Conservation (phyloP, 2,329 filamentous ascomycete genomes). For the Fusarium temperatum region DNA sequence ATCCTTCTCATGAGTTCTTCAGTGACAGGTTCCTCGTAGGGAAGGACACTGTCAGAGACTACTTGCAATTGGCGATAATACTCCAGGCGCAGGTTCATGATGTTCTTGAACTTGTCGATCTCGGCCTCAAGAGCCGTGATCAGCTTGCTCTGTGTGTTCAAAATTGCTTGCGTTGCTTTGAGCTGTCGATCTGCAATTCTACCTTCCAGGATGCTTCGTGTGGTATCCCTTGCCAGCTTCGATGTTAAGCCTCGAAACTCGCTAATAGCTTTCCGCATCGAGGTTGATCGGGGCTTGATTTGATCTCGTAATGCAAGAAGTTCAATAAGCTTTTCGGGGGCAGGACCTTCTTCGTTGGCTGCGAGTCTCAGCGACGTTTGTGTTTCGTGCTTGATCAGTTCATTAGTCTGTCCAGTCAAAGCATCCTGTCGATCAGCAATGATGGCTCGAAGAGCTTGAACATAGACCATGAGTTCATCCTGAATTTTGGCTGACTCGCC, state of each 20-base stretch:
- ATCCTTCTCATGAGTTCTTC: constrained; percentile 55
- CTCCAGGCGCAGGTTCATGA: constrained; percentile 86
- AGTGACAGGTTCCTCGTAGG: constrained; percentile 72
- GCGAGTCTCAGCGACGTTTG: constrained; percentile 69
- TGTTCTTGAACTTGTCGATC: constrained; percentile 75
- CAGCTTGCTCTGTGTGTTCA: constrained; percentile 62
- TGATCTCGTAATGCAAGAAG: constrained; percentile 59
- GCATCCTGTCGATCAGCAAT: constrained; percentile 82
- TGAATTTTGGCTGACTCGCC: constrained; percentile 87
- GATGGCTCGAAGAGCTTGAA: constrained; percentile 77
- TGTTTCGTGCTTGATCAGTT: constrained; percentile 78
- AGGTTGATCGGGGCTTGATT: constrained; percentile 65
- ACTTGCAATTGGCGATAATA: constrained; percentile 91
- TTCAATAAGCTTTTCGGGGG: constrained; percentile 68
- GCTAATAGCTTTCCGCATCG: constrained; percentile 74
- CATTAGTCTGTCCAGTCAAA: constrained; percentile 80
- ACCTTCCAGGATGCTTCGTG: constrained; percentile 72
- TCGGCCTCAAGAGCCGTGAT: constrained; percentile 69
- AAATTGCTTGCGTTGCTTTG: constrained; percentile 63
- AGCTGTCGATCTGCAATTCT: constrained; percentile 72
- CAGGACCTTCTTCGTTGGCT: constrained; percentile 71
- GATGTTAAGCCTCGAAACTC: constrained; percentile 74
- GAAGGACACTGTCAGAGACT: constrained; percentile 87
- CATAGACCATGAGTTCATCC: constrained; percentile 88
- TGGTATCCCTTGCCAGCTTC: constrained; percentile 53